These are phyloP conservation scores for Sclerotiophoma versabilis DNA, from an alignment of 2,329 filamentous ascomycete genomes.

Conservation along the genomic window DNA sequence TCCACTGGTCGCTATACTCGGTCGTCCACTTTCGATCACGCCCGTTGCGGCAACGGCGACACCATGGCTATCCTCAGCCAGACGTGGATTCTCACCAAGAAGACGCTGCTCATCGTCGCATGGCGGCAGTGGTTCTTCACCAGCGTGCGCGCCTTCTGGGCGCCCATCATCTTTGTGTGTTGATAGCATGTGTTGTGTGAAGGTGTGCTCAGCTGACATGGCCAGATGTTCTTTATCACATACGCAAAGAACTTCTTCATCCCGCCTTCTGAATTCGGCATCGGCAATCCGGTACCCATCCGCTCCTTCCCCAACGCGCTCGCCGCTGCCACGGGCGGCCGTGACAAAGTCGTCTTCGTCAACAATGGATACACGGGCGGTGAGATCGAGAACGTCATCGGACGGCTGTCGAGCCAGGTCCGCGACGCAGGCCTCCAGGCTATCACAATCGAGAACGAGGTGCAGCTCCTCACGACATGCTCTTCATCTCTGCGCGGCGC, in stretches of 20 bases:
- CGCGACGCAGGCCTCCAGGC: conserved; percentile 63
- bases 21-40: conserved; percentile 8
- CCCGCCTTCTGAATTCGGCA: conserved; percentile 76
- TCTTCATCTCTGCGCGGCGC: conserved; percentile 65
- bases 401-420: conserved; percentile 66
- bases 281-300: conserved; percentile 68
- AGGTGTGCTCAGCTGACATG: conserved; percentile 16
- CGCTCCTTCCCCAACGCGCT: conserved; percentile 72
- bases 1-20: background rate
- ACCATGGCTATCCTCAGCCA: conserved; percentile 54
- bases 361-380: conserved; percentile 74
- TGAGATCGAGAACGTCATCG: conserved; percentile 75
- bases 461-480: conserved; percentile 69
- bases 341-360: conserved; percentile 77
- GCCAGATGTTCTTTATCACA: conserved; percentile 57
- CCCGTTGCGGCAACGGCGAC: conserved; percentile 29
- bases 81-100: conserved; percentile 64
- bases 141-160: conserved; percentile 61
- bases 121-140: conserved; percentile 63
- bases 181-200: background rate
- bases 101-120: conserved; percentile 64
- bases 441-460: conserved; percentile 61
- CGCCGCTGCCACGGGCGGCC: conserved; percentile 61
- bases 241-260: conserved; percentile 86
- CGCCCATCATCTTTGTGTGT: conserved; percentile 61